Percentiles rank a stretch among this genome's conserved stretches.
Evolutionary conservation across 805 yeast genomes (phyloP).

Genomic region (Barnettozyma populi): DNA sequence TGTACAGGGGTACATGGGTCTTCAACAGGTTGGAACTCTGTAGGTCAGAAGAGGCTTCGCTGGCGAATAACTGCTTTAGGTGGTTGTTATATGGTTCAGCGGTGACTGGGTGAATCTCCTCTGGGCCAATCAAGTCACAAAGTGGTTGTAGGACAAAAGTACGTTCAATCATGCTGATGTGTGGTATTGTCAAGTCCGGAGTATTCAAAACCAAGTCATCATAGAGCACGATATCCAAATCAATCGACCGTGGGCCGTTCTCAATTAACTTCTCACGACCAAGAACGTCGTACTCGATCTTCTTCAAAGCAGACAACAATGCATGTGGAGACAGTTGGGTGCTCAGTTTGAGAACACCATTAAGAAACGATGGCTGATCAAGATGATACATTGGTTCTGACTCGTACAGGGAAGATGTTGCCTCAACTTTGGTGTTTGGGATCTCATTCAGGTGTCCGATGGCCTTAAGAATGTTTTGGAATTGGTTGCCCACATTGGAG

Average conservation of each 20-base stretch:
- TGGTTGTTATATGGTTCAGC: constrained; percentile 76
- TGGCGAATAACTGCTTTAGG: constrained; percentile 46
- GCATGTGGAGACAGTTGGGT: constrained; percentile 62
- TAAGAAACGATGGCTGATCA: constrained; percentile 76
- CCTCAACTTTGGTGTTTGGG: constrained; percentile 35
- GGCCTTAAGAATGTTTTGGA: constrained; percentile 55
- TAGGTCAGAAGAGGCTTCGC: constrained; percentile 1
- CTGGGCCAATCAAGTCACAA: constrained; percentile 70
- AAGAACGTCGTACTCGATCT: constrained; percentile 69
- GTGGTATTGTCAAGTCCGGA: constrained; percentile 70
- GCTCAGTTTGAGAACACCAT: constrained; percentile 70
- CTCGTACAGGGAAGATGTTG: constrained; percentile 74
- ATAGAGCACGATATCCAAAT: constrained; percentile 78
- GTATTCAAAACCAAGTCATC: constrained; percentile 45
- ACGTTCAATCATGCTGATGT: constrained; percentile 80
- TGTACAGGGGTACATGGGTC: constrained; percentile 43
- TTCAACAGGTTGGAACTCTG: constrained; percentile 48
- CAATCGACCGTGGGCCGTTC: constrained; percentile 91
- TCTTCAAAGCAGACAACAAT: constrained; percentile 56
- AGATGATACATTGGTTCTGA: constrained; percentile 89
- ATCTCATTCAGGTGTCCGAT: constrained; percentile 38
- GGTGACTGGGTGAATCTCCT: constrained; percentile 72
- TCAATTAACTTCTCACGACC: constrained; percentile 71
- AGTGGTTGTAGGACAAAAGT: constrained; percentile 87
- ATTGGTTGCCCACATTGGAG: constrained; percentile 72